Evolutionary conservation across 2,329 filamentous ascomycete genomes (phyloP), one percentile per base, ranked within the genome.

Genomic region (Xylaria sp.): DNA sequence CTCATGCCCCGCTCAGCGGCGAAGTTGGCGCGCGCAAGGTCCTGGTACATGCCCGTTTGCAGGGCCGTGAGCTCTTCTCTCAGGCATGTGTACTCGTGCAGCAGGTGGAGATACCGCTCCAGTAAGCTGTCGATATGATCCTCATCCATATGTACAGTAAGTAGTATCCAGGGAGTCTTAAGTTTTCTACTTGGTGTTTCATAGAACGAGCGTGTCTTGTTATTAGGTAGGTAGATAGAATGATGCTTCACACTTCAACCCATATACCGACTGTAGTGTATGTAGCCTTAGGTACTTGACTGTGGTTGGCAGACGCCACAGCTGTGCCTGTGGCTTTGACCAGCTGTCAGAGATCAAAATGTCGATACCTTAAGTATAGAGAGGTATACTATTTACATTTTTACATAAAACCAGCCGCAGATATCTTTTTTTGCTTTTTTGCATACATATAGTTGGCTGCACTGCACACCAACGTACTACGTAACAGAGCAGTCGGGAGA

Each of bases 1-100:
- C 87, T 83, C 68, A 87, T 77, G 36, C 89, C 86, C 13, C 86
- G 82, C 74, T 87, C 83, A n/a, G 87, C 87, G 31, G 86, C 82
- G 78, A 92, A 94, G 79, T 94, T 93, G 68, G 92, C 92, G 64
- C 91, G 86, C n/a, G 92, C 90, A 45, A 94, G 82, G 70, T 82
- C 80, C 63, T 86, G 84, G 74, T 83, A 87, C 69, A 91, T 84
- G 58, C 80, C 79, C 22, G 84, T 80, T 69, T 92, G 85, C 22
- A 86, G 79, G 13, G 77, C 74, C 49, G 82, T 81, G 42, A 94
- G 83, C 49, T 84, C 76, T 29, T 80, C 75, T 66, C 87, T 87
- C 2, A 91, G 84, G 22, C 78, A 77, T 13, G 87, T 86, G 80
- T 94, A 94, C 73, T 88, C 81, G 76, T 94, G 85, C 1, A 94